Evolutionary conservation across 805 yeast species (phyloP).

Genomic region (Starmerella floricola): DNA sequence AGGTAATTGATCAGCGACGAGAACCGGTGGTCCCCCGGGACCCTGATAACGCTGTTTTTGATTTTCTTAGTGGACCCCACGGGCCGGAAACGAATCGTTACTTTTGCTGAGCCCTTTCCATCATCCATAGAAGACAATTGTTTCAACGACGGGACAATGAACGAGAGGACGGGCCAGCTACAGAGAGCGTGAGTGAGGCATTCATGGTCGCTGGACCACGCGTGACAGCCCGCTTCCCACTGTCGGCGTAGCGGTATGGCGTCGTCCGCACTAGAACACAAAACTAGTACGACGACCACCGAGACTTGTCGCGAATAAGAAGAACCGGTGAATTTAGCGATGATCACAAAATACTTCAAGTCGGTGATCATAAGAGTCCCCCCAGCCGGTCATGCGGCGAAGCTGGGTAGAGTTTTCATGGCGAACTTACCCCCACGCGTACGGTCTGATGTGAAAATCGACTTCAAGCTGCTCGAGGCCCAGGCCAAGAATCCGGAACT

Average conservation of each 20-base stretch:
- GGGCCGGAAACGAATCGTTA: slow-evolving; percentile 39
- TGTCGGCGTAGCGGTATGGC: background rate
- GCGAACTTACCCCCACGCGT: slow-evolving; percentile 68
- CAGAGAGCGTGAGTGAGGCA: no score
- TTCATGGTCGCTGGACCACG: no score
- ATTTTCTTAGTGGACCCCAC: slow-evolving; percentile 44
- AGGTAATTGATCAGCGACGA: slow-evolving; percentile 37
- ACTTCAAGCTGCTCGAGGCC: slow-evolving; percentile 46
- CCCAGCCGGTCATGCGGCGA: slow-evolving; percentile 35
- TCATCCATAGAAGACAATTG: slow-evolving; percentile 2
- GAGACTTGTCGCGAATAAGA: background rate
- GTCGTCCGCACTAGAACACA: no score
- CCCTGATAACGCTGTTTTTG: slow-evolving; percentile 36
- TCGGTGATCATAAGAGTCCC: slow-evolving; percentile 57
- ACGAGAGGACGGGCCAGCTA: no score
- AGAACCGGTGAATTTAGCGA: slow-evolving; percentile 23
- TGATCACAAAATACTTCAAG: slow-evolving; percentile 86
- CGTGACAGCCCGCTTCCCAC: no score
- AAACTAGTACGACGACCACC: no score
- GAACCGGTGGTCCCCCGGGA: slow-evolving; percentile 36
- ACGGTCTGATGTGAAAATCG: slow-evolving; percentile 49
- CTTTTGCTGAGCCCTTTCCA: slow-evolving; percentile 8
- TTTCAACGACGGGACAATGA: no score
- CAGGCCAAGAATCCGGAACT: slow-evolving; percentile 46
- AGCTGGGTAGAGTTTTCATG: slow-evolving; percentile 66